A percentile compares a stretch with the other conserved stretches of the same genome.
Evolutionary conservation across 768 basidiomycete genomes (phyloP).

Genomic region (Amanita rimosa): DNA sequence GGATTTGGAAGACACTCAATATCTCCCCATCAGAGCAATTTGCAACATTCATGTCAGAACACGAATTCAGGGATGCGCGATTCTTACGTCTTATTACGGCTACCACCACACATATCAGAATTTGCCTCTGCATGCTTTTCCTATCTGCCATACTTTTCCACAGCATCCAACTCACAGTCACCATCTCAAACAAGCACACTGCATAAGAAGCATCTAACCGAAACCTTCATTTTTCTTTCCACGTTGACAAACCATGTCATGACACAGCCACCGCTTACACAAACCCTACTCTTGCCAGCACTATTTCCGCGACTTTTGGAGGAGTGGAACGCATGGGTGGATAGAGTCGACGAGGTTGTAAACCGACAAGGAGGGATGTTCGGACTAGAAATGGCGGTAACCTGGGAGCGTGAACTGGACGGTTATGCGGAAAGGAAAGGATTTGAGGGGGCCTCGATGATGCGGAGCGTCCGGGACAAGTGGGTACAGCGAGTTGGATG

Average conservation of each 20-base stretch:
- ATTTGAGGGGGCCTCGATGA: conserved; percentile 21
- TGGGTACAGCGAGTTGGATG: conserved; percentile 75
- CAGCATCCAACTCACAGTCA: conserved; percentile 15
- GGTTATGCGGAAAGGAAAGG: conserved; percentile 46
- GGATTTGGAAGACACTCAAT: conserved; percentile 11
- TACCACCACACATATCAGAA: conserved; percentile 65
- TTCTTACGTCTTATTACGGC: conserved; percentile 63
- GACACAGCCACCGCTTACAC: conserved; percentile 56
- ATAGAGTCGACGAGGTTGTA: conserved; percentile 54
- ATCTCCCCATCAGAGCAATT: conserved; percentile 11
- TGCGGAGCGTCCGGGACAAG: conserved; percentile 36
- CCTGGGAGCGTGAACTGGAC: conserved; percentile 63
- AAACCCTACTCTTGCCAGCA: conserved; percentile 42
- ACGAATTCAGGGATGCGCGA: conserved; percentile 62
- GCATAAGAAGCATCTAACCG: conserved; percentile 61
- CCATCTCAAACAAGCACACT: conserved; percentile 31
- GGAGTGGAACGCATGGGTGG: conserved; percentile 76
- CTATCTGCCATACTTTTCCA: conserved; percentile 78
- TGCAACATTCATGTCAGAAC: conserved; percentile 15
- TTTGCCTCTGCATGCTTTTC: conserved; percentile 70
- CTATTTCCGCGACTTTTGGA: conserved; percentile 53
- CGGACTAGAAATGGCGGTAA: conserved; percentile 52
- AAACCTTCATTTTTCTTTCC: conserved; percentile 63
- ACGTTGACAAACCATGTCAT: conserved; percentile 58
- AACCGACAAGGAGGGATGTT: conserved; percentile 76